A percentile compares a stretch with the other conserved stretches of the same genome.
phyloP scores from a whole-genome alignment of 441 rosid genomes.

The Pelargonium cotyledonis region DNA sequence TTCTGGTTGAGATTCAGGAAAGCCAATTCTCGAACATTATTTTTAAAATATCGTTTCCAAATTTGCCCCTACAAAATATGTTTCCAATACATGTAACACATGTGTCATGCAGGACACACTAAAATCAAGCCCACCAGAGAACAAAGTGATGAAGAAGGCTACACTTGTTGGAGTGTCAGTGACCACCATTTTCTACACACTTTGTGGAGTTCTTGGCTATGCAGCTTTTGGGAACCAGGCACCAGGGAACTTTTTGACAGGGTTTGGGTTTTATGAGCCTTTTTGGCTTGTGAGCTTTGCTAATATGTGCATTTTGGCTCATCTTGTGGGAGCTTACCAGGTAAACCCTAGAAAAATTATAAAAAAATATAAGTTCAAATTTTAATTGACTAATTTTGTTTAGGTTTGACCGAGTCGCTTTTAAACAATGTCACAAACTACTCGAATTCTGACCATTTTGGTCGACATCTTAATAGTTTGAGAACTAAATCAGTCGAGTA shows the following conservation, averaged over 20 bases:
- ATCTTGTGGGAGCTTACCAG: slow-evolving; percentile 61
- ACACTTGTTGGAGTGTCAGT: slow-evolving; percentile 32
- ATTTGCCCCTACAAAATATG: too few species aligned
- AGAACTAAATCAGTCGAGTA: too few species aligned
- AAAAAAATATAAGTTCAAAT: not conserved
- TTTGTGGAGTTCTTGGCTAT: slow-evolving; percentile 55
- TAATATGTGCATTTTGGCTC: slow-evolving; percentile 48
- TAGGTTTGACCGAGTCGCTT: not conserved
- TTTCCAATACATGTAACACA: too few species aligned
- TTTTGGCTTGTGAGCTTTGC: slow-evolving; percentile 59
- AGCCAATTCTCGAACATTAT: not conserved
- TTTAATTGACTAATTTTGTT: too few species aligned
- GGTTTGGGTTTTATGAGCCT: slow-evolving; percentile 53
- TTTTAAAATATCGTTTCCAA: too few species aligned
- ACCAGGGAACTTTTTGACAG: slow-evolving; percentile 57
- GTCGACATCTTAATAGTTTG: too few species aligned
- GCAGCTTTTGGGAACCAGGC: slow-evolving; percentile 54
- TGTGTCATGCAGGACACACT: slow-evolving; percentile 37
- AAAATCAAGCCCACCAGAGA: slow-evolving; percentile 51
- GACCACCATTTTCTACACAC: slow-evolving; percentile 50
- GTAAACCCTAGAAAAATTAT: slow-evolving; percentile 15
- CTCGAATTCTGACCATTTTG: too few species aligned
- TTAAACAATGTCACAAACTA: too few species aligned
- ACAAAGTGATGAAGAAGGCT: slow-evolving; percentile 52
- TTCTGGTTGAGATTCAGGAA: slow-evolving; percentile 68